A percentile compares a stretch with the other conserved stretches of the same genome.
Evolutionary conservation across 2,329 filamentous ascomycete genomes (phyloP).

Genomic region (Sclerotinia minor): DNA sequence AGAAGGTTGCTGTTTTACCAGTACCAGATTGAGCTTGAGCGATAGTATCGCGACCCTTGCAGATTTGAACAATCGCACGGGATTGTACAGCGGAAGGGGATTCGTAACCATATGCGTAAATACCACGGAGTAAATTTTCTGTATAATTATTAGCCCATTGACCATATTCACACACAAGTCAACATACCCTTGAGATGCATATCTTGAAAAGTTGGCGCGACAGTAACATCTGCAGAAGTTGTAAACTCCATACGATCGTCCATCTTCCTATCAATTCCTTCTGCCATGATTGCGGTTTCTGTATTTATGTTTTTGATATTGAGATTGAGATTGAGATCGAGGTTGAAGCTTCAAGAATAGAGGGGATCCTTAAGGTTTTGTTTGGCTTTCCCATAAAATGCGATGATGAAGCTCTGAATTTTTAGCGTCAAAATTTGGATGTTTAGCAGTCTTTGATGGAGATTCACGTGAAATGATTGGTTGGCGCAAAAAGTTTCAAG

Average conservation of each 20-base stretch:
- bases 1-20: conserved; percentile 95
- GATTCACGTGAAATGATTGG: conserved; percentile 33
- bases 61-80: conserved; percentile 96
- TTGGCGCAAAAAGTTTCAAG: conserved; percentile 28
- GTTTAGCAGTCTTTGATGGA: conserved; percentile 24
- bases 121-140: conserved; percentile 88
- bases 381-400: conserved; percentile 4
- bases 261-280: conserved; percentile 83
- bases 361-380: conserved; percentile 4
- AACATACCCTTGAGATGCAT: conserved; percentile 79
- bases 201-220: conserved; percentile 88
- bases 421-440: conserved; percentile 29
- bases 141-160: conserved; percentile 45
- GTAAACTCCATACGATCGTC: conserved; percentile 98
- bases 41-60: conserved; percentile 98
- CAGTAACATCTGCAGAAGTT: conserved; percentile 96
- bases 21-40: conserved; percentile 97
- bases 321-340: conserved; percentile 6
- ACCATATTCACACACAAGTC: not conserved
- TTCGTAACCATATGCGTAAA: conserved; percentile 98
- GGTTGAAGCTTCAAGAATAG: conserved; percentile 5
- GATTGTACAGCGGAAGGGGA: conserved; percentile 97
- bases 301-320: conserved; percentile 10
- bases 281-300: conserved; percentile 66
- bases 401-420: conserved; percentile 24